phyloP scores from a whole-genome alignment of 1,284 basidiomycete species.

The Rhodotorula mucilaginosa region DNA sequence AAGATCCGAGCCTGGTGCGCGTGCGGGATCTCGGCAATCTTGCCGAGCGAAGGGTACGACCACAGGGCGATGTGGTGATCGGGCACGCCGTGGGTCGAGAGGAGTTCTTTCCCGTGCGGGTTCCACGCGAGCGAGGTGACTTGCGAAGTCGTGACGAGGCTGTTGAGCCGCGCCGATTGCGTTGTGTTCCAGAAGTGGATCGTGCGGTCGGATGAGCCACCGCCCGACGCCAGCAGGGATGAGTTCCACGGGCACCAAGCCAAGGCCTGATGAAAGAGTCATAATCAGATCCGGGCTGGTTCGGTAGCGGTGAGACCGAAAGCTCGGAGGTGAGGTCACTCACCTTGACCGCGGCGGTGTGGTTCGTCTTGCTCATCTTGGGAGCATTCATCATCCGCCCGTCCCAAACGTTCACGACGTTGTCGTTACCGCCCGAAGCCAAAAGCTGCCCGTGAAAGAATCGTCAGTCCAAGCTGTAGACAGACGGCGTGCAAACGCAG shows the following conservation, averaged over 20 bases:
- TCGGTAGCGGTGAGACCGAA: neutral
- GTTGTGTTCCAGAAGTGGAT: constrained; percentile 60
- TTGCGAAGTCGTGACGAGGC: constrained; percentile 79
- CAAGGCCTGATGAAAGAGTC: constrained; percentile 63
- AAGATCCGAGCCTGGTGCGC: constrained; percentile 87
- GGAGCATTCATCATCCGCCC: constrained; percentile 68
- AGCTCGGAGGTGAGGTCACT: constrained; percentile 16
- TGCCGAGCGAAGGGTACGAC: constrained; percentile 66
- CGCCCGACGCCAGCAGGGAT: constrained; percentile 85
- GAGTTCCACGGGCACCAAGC: constrained; percentile 98
- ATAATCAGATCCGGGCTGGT: neutral
- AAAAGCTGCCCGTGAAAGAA: constrained; percentile 59
- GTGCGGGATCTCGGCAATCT: constrained; percentile 81
- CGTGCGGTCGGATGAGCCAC: constrained; percentile 89
- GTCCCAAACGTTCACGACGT: constrained; percentile 96
- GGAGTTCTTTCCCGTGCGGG: constrained; percentile 81
- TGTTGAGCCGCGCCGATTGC: constrained; percentile 81
- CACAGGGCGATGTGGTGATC: constrained; percentile 65
- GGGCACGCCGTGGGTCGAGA: constrained; percentile 92
- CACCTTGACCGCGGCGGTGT: constrained; percentile 91
- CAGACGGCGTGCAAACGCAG: neutral
- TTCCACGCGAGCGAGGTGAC: constrained; percentile 90
- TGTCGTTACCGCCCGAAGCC: constrained; percentile 92
- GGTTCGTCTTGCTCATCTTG: constrained; percentile 77
- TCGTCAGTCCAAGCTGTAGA: neutral